Evolutionary conservation across 495 filamentous ascomycete genomes (phyloP), one percentile per base, ranked within the genome.

Genomic region (Amniculicola lignicola): DNA sequence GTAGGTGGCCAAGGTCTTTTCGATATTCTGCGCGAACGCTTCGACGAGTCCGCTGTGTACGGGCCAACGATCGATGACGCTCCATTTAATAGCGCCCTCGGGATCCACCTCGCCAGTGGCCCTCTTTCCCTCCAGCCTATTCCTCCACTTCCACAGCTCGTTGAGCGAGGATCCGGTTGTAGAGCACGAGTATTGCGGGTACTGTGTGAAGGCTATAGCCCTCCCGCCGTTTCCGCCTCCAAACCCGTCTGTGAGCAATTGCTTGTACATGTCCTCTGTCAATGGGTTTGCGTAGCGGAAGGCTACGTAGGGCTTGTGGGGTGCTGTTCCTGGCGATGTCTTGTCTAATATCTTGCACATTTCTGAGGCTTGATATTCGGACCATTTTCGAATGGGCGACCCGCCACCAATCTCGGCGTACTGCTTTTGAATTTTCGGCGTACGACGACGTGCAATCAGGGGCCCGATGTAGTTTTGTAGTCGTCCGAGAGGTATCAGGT

Each of bases 111-210:
- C 73, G 19, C 73, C 76, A 33, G 75, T 72, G 11, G 69, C 69
- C 37, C 76, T 74, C 71, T 87, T 88, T 5, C 87, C 87, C 74
- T 99, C 94, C 54, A 96, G 70, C 57, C 90, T 81, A 62, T 86
- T 87, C 52, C 90, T 78, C 88, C 90, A 94, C 71, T 91, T 95
- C 94, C 94, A 99, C 36, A 99, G 68, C 73, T 99, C 94, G 65
- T 97, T 99, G 47, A 99, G 70, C 40, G 88, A 93, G 71, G 89
- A 95, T 29, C 94, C 94, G 1, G 94, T 99, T 5, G 94, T 99
- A 21, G 89, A 95, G 72, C 94, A 99, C n/a, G 88, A 93, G 69
- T 99, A 99, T 68, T 99, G 94, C 18, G 94, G 94, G 63, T 99
- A 99, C 69, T 99, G 94, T 3, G 93, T 95, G 70, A 97, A 99